phyloP scores from a whole-genome alignment of 306 rosid genomes.

The Astragalus membranaceus region DNA sequence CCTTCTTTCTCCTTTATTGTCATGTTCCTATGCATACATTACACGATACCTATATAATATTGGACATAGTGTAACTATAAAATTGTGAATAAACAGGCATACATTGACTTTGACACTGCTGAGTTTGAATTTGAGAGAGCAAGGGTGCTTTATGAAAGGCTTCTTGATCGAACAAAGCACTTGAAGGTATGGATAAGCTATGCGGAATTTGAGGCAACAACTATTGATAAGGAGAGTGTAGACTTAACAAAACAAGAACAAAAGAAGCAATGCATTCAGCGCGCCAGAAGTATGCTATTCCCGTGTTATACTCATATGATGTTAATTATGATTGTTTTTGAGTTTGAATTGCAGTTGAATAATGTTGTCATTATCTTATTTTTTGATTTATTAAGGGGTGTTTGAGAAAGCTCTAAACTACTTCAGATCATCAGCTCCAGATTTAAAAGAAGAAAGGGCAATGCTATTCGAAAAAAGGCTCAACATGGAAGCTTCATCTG shows the following conservation, averaged over 20 bases:
- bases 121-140: constrained; percentile 84
- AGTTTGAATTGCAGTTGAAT: neutral
- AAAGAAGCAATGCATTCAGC: constrained; percentile 55
- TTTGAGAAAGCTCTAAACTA: constrained; percentile 76
- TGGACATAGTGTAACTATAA: constrained; percentile 9
- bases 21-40: neutral
- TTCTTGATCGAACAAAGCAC: constrained; percentile 89
- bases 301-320: neutral
- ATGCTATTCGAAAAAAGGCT: constrained; percentile 91
- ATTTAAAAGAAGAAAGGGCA: constrained; percentile 90
- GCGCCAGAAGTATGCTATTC: constrained; percentile 63
- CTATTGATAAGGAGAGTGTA: constrained; percentile 28
- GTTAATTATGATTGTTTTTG: constrained; percentile 6
- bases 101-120: constrained; percentile 75
- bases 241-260: constrained; percentile 36
- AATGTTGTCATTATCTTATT: constrained; percentile 9
- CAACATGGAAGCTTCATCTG: constrained; percentile 60
- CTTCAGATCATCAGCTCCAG: constrained; percentile 81
- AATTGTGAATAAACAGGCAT: constrained; percentile 50
- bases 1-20: neutral
- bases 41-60: neutral
- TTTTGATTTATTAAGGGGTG: constrained; percentile 49
- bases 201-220: constrained; percentile 80
- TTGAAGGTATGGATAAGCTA: constrained; percentile 86
- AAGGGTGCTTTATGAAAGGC: constrained; percentile 72